Base-by-base conservation (phyloP, 352 stramenopile genomes). In the Pythium scleroteichum region DNA sequence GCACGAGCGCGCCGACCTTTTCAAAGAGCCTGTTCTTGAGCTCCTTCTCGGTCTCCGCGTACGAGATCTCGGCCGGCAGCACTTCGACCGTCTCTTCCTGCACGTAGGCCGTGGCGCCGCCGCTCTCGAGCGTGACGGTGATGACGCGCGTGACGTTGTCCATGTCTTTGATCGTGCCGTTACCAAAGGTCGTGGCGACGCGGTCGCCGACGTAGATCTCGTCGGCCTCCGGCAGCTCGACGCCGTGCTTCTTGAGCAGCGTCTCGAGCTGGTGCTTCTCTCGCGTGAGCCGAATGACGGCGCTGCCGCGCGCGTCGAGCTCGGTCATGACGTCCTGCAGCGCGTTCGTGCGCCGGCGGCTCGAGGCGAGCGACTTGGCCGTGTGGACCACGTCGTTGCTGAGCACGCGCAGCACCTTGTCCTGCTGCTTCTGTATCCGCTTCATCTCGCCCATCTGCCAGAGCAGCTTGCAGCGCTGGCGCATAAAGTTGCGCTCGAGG, bases 311-410 rank as follows among this genome's bases (percentile, higher is more conserved):
- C 3, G 72, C 64, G 53, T 93, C 82, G 10, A 93, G 69, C 67
- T 93, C 84, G 14, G 64, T 90, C 79, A 93, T 88, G 52, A 93
- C 89, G 42, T 92, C 77, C 52, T 93, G 84, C 23, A 93, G 64
- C 12, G 82, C 79, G 49, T 73, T 90, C 22, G 79, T 91, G 32
- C 84, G 76, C 26, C 84, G 78, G 6, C 83, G 78, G 64, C 77
- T 89, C 14, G 82, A 88, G 53, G 83, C 80, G 48, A 93, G 62
- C 39, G 65, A 68, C 50, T 82, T 83, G 32, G 82, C 80, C 39
- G 73, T 88, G 9, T 64, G 47, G 5, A 77, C 66, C 20, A 90
- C 76, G 20, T 85, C 68, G 17, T 67, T 58, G 40, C 65, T 68
- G 10, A 92, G 58, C 26, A 66, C 62, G 0, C 66, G 73, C 38